These are phyloP conservation scores for Podospora conica DNA, from an alignment of 495 filamentous ascomycete species.

Conservation along the genomic window DNA sequence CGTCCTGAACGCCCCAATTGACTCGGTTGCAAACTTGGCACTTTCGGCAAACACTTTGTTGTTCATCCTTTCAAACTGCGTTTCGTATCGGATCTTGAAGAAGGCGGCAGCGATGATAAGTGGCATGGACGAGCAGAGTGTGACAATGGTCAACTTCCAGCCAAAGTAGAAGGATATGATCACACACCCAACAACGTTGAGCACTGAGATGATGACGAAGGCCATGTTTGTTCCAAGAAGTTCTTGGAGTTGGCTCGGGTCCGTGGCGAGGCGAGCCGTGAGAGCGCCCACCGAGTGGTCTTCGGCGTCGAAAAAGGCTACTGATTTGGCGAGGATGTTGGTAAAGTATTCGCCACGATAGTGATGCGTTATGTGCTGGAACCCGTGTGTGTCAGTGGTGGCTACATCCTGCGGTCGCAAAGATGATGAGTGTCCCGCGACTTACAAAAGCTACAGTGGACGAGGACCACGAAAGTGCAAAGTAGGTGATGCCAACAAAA, in stretches of 20 bases:
- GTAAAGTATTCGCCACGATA: constrained; percentile 57
- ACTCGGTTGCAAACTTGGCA: constrained; percentile 52
- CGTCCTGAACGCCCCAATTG: constrained; percentile 50
- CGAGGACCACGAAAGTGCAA: constrained; percentile 46
- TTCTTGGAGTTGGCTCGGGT: constrained; percentile 58
- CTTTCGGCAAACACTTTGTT: constrained; percentile 48
- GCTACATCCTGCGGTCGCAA: neutral
- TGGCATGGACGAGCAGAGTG: constrained; percentile 45
- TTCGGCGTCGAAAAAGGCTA: constrained; percentile 54
- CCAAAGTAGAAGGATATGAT: constrained; percentile 50
- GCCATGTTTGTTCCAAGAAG: constrained; percentile 52
- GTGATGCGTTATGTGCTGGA: constrained; percentile 40
- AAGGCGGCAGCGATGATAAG: constrained; percentile 46
- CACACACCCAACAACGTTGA: constrained; percentile 44
- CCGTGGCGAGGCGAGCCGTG: constrained; percentile 47
- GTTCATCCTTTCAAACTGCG: constrained; percentile 47
- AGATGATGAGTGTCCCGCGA: neutral
- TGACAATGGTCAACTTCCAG: constrained; percentile 51
- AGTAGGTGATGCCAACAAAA: constrained; percentile 46
- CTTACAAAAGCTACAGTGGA: constrained; percentile 46
- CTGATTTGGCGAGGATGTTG: constrained; percentile 49
- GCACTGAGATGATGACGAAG: constrained; percentile 43
- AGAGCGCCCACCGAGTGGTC: constrained; percentile 45
- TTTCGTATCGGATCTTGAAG: constrained; percentile 47
- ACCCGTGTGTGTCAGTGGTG: constrained; percentile 7